A percentile compares a stretch with the other conserved stretches of the same genome.
phyloP scores from a whole-genome alignment of 2,329 filamentous ascomycete genomes.

The Knufia fluminis region DNA sequence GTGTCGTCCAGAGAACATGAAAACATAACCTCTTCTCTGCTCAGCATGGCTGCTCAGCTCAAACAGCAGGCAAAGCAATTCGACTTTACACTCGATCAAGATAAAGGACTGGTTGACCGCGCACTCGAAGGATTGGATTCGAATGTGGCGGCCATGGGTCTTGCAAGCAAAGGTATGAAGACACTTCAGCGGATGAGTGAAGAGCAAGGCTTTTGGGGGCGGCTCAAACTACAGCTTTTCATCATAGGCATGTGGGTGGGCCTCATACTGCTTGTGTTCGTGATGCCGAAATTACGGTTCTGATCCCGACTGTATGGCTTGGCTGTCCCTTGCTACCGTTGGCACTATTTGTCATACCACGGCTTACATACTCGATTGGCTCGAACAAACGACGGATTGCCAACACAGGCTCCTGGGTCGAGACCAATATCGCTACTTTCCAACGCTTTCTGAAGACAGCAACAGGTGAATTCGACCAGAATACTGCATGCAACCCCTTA shows the following conservation, averaged over 20 bases:
- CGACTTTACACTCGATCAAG: conserved; percentile 26
- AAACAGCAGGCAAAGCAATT: conserved; percentile 21
- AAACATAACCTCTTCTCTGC: conserved; percentile 67
- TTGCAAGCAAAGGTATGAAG: conserved; percentile 68
- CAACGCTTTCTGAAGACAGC: no score
- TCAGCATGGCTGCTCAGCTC: conserved; percentile 58
- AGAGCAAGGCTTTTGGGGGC: conserved; percentile 76
- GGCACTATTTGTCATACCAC: neutral
- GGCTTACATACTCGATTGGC: neutral
- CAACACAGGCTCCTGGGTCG: neutral
- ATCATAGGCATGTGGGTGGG: conserved; percentile 75
- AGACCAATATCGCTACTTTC: neutral
- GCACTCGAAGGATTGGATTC: conserved; percentile 68
- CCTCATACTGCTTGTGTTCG: conserved; percentile 70
- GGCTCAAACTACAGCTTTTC: conserved; percentile 74
- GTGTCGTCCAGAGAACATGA: conserved; percentile 77
- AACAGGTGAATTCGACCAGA: no score
- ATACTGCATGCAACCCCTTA: no score
- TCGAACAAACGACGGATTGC: neutral
- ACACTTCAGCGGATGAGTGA: conserved; percentile 70
- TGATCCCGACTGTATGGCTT: conserved; percentile 32
- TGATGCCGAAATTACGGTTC: conserved; percentile 80
- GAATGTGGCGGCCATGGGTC: conserved; percentile 66
- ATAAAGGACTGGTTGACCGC: conserved; percentile 60
- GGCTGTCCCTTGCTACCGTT: neutral